Percentiles rank a stretch among this genome's conserved stretches.
phyloP scores from a whole-genome alignment of 1,284 basidiomycete species.

The Tremellales sp. region DNA sequence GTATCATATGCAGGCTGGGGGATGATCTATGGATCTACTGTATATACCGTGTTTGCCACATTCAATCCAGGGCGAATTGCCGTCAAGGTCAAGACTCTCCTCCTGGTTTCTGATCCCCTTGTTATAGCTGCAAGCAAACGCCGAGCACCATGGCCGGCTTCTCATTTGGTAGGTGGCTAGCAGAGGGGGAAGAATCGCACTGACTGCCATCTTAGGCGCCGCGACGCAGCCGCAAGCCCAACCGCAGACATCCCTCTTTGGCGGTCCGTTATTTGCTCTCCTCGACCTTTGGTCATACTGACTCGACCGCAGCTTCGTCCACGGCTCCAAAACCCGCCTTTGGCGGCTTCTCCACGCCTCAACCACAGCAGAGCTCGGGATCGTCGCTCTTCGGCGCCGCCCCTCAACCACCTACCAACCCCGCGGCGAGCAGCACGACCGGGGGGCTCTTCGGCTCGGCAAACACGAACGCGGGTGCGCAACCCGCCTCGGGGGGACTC shows the following conservation, averaged over 20 bases:
- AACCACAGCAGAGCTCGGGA: conserved; percentile 5
- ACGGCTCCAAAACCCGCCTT: conserved; percentile 18
- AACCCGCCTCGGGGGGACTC: conserved; percentile 20
- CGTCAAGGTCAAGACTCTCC: too few relatives aligned
- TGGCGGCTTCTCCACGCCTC: conserved; percentile 16
- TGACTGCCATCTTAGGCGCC: too few relatives aligned
- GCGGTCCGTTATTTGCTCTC: conserved; percentile 9
- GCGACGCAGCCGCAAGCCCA: conserved; percentile 10
- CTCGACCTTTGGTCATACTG: conserved; percentile 3
- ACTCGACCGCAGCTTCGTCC: conserved; percentile 6
- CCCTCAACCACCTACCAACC: conserved; percentile 8
- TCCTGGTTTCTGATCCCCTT: too few relatives aligned
- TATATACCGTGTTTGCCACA: too few relatives aligned
- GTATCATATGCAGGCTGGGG: too few relatives aligned
- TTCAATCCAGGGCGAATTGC: too few relatives aligned
- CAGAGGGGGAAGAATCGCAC: conserved; percentile 7
- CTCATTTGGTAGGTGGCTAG: conserved; percentile 20
- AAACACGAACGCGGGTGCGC: conserved; percentile 28
- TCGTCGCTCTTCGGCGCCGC: conserved; percentile 11
- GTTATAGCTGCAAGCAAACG: too few relatives aligned
- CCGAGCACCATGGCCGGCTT: too few relatives aligned
- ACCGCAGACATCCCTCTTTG: conserved; percentile 15
- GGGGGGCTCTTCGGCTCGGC: conserved; percentile 21
- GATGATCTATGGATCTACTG: too few relatives aligned
- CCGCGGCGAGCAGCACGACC: conserved; percentile 9